Conservation (phyloP, 805 yeast genomes). For the Clavispora asparagi region DNA sequence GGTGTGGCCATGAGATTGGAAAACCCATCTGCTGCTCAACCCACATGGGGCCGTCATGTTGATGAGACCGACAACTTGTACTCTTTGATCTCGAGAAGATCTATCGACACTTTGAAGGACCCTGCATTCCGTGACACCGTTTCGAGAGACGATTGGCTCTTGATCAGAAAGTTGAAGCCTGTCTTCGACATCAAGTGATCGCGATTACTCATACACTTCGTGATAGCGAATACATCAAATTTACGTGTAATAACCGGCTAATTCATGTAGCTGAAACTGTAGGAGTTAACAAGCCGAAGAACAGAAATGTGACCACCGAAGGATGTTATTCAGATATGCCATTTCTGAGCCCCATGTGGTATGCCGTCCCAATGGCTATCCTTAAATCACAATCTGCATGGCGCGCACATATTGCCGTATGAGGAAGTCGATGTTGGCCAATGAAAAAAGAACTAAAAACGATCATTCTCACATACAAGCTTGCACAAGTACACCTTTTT, state of each 20-base stretch:
- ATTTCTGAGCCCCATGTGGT: too few relatives aligned
- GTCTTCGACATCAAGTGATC: constrained; percentile 72
- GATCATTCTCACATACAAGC: background rate
- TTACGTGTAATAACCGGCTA: background rate
- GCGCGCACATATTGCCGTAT: constrained; percentile 1
- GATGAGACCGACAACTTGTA: constrained; percentile 88
- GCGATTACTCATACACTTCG: background rate
- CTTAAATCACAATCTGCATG: too few relatives aligned
- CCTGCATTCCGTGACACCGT: constrained; percentile 96
- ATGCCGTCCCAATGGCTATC: too few relatives aligned
- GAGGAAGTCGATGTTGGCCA: constrained; percentile 11
- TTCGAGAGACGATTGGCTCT: constrained; percentile 91
- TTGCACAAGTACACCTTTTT: background rate
- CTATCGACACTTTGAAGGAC: constrained; percentile 96
- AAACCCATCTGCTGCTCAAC: constrained; percentile 86
- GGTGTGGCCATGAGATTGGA: constrained; percentile 99
- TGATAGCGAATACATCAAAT: background rate
- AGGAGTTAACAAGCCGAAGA: background rate
- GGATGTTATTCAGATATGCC: too few relatives aligned
- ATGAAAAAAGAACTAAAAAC: constrained; percentile 9
- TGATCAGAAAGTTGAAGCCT: constrained; percentile 82
- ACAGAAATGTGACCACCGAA: too few relatives aligned
- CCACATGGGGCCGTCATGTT: constrained; percentile 98
- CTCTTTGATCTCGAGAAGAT: constrained; percentile 83
- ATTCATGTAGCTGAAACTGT: background rate